A percentile compares a stretch with the other conserved stretches of the same genome.
phyloP scores from a whole-genome alignment of 371 early-diverging fungal genomes.

The Actinomortierella ambigua region DNA sequence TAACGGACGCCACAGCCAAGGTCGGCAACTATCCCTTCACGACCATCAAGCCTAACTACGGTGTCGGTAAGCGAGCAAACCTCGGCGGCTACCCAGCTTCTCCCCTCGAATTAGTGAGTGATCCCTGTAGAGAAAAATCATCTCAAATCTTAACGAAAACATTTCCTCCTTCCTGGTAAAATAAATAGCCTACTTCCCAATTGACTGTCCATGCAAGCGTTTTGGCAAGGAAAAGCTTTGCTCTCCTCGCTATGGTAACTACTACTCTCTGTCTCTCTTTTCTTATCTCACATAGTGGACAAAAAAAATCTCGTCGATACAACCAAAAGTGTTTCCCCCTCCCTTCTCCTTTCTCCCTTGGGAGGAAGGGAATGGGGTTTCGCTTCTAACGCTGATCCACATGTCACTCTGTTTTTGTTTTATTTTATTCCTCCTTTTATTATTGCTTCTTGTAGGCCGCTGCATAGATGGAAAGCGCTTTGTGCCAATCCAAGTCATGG shows the following conservation, averaged over 20 bases:
- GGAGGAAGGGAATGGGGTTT: not conserved
- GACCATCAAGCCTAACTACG: constrained; percentile 83
- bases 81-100: too few species aligned
- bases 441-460: constrained; percentile 47
- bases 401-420: constrained; percentile 9
- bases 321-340: too few species aligned
- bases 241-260: constrained; percentile 70
- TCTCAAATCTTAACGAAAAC: too few species aligned
- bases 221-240: constrained; percentile 60
- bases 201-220: constrained; percentile 73
- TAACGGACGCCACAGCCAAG: constrained; percentile 83
- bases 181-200: constrained; percentile 65
- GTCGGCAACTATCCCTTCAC: constrained; percentile 88
- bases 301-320: too few species aligned
- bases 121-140: too few species aligned
- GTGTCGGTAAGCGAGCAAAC: constrained; percentile 48
- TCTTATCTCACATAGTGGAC: too few species aligned
- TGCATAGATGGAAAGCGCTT: constrained; percentile 69
- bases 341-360: too few species aligned
- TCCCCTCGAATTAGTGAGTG: too few species aligned
- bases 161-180: too few species aligned
- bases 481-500: constrained; percentile 80
- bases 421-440: not conserved
- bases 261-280: too few species aligned
- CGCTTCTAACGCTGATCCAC: not conserved